These are phyloP conservation scores for Perkinsus olseni DNA, from an alignment of 169 alveolate genomes.

Conservation along the genomic window DNA sequence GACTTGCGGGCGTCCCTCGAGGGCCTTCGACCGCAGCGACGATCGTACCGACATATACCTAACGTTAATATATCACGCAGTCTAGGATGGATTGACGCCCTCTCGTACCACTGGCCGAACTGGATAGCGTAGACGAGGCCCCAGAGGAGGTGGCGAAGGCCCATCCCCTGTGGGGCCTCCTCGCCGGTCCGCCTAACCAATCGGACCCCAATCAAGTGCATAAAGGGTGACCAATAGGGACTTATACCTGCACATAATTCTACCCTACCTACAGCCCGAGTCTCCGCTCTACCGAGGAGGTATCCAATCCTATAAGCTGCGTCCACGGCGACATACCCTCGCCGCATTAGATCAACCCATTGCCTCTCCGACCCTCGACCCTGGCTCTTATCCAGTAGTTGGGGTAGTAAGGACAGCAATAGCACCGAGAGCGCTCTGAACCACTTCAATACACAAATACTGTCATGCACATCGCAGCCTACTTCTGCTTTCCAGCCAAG, in stretches of 20 bases:
- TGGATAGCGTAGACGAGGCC: background rate
- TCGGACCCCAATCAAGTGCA: background rate
- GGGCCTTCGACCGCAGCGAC: background rate
- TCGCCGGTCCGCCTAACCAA: background rate
- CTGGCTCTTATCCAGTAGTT: background rate
- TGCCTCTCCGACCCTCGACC: background rate
- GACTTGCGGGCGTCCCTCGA: background rate
- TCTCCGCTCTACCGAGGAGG: background rate
- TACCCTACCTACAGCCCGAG: background rate
- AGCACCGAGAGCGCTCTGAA: background rate
- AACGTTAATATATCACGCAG: background rate
- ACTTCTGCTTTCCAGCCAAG: background rate
- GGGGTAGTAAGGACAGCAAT: background rate
- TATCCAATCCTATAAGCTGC: background rate
- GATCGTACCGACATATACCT: background rate
- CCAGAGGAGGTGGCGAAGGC: background rate
- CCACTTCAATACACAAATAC: background rate
- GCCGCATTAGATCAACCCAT: background rate
- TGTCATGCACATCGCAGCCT: background rate
- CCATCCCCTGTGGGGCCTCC: background rate
- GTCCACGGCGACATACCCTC: background rate
- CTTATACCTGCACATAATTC: background rate
- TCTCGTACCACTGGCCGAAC: background rate
- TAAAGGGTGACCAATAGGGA: background rate
- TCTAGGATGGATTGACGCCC: background rate